Conservation (phyloP, 2,329 filamentous ascomycete genomes). For the Dactylella cylindrospora region DNA sequence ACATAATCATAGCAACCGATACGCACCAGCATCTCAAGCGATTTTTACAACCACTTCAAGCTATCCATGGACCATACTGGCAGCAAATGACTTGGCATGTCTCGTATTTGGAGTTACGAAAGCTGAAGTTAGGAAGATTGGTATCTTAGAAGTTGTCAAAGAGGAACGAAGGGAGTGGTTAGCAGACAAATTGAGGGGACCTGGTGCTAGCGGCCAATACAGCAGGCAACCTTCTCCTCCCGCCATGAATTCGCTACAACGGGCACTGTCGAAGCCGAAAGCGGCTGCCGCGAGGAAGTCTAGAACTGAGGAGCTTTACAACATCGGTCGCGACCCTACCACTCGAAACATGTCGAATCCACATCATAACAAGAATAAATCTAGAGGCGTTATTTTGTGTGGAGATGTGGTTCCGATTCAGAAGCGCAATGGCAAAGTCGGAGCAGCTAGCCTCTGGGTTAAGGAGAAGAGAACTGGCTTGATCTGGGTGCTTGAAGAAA, state of each 20-base stretch:
- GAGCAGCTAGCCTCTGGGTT: conserved; percentile 94
- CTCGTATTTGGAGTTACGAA: conserved; percentile 99
- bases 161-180: conserved; percentile 87
- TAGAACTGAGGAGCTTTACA: conserved; percentile 25
- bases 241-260: conserved; percentile 30
- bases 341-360: conserved; percentile 38
- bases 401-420: conserved; percentile 98
- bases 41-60: conserved; percentile 95
- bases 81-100: conserved; percentile 94
- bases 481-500: conserved; percentile 98
- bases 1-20: conserved; percentile 88
- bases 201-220: conserved; percentile 55
- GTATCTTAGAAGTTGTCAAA: conserved; percentile 91
- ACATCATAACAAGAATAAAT: conserved; percentile 72
- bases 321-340: conserved; percentile 33
- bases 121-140: conserved; percentile 88
- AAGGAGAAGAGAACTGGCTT: conserved; percentile 93
- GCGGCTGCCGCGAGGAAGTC: conserved; percentile 15
- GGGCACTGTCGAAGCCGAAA: conserved; percentile 32
- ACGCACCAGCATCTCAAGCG: conserved; percentile 86
- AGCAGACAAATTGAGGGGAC: conserved; percentile 74
- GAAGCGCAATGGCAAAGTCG: conserved; percentile 87
- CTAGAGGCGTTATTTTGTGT: conserved; percentile 84
- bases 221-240: conserved; percentile 26
- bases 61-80: conserved; percentile 91